Percentiles rank a stretch among this genome's conserved stretches.
Evolutionary conservation across 768 basidiomycete species (phyloP).

Genomic region (Mycena albidolilacea): DNA sequence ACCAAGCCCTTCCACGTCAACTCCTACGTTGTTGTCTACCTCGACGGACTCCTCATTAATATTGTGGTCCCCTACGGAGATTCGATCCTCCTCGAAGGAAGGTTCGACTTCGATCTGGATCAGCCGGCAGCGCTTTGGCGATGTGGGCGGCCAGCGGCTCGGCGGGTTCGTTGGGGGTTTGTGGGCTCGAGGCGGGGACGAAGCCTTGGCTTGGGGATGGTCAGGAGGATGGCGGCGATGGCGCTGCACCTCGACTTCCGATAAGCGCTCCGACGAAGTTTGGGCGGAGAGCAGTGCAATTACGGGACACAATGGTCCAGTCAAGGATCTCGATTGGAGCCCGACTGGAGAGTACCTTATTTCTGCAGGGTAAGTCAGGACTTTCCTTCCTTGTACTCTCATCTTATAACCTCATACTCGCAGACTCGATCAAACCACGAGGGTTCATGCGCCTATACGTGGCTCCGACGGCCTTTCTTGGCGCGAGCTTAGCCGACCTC

Average conservation of each 20-base stretch:
- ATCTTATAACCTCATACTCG: constrained; percentile 66
- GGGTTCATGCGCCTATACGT: constrained; percentile 81
- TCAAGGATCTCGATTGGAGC: constrained; percentile 90
- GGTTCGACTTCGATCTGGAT: constrained; percentile 85
- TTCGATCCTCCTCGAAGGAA: constrained; percentile 52
- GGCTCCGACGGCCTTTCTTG: constrained; percentile 55
- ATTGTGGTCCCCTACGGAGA: constrained; percentile 88
- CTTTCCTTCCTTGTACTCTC: background rate
- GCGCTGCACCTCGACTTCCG: constrained; percentile 56
- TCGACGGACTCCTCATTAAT: constrained; percentile 97
- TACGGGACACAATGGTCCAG: constrained; percentile 87
- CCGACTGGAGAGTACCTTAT: constrained; percentile 88
- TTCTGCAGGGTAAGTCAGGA: constrained; percentile 78
- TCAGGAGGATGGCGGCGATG: constrained; percentile 95
- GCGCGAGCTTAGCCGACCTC: constrained; percentile 94
- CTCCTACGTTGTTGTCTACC: constrained; percentile 84
- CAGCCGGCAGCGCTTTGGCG: constrained; percentile 92
- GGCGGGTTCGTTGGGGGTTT: constrained; percentile 94
- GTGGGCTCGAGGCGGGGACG: constrained; percentile 76
- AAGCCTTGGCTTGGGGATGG: constrained; percentile 93
- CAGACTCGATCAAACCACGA: constrained; percentile 93
- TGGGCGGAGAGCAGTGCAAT: constrained; percentile 89
- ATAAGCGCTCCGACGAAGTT: constrained; percentile 51
- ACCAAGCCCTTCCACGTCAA: constrained; percentile 50
- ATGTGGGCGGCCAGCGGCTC: constrained; percentile 90